phyloP scores from a whole-genome alignment of 345 rosid genomes.

The Dovyalis caffra region DNA sequence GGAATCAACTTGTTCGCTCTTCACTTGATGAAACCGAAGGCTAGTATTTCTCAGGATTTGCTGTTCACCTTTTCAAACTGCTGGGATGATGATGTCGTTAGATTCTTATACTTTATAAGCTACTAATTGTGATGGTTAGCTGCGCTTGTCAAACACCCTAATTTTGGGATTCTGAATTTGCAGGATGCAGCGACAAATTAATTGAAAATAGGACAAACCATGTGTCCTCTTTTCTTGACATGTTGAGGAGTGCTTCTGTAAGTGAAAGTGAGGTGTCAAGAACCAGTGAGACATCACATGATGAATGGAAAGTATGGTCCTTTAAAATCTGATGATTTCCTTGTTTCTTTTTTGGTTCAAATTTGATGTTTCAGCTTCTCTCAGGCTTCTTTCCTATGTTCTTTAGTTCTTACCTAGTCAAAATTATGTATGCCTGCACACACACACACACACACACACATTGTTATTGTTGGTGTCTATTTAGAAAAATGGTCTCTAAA shows the following conservation, averaged over 20 bases:
- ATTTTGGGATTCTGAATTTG: slow-evolving; percentile 15
- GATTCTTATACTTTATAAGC: not conserved
- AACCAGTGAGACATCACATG: slow-evolving; percentile 41
- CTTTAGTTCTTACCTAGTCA: not conserved
- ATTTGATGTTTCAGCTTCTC: not conserved
- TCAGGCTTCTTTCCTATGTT: not conserved
- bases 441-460: too few species aligned
- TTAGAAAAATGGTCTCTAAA: not conserved
- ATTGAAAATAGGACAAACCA: slow-evolving; percentile 56
- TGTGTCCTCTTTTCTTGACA: slow-evolving; percentile 67
- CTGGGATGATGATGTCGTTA: not conserved
- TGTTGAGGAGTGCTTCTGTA: slow-evolving; percentile 78
- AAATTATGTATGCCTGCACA: not conserved
- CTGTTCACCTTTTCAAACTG: not conserved
- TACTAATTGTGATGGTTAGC: not conserved
- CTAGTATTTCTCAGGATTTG: slow-evolving; percentile 16
- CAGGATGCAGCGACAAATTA: slow-evolving; percentile 52
- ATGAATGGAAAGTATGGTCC: slow-evolving; percentile 80
- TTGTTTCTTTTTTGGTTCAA: not conserved
- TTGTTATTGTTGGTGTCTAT: not conserved
- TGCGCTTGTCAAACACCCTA: slow-evolving; percentile 6
- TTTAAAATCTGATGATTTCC: not conserved
- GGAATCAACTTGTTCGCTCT: slow-evolving; percentile 50
- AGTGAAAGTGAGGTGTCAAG: slow-evolving; percentile 38
- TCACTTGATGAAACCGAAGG: slow-evolving; percentile 48